Conservation (phyloP, 345 rosid species). For the Brassica incana region DNA sequence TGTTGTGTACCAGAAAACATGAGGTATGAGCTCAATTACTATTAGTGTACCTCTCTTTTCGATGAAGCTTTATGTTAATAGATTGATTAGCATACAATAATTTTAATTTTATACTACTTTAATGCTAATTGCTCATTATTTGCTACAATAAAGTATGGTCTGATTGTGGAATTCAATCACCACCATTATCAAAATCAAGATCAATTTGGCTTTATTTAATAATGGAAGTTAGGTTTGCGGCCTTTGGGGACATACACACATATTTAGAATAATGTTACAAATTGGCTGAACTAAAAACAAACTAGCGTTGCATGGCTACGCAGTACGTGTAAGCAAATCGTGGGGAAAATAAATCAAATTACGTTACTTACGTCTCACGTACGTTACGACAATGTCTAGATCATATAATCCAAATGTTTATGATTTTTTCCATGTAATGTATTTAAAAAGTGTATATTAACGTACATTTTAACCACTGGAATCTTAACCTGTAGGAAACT, state of each 20-base stretch:
- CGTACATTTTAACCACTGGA: neutral
- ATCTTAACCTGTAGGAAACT: neutral
- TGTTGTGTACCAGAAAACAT: conserved; percentile 10
- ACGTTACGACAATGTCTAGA: conserved; percentile 24
- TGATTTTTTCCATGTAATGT: neutral
- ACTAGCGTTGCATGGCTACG: conserved; percentile 25
- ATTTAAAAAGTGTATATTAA: neutral
- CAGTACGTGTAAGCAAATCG: conserved; percentile 12
- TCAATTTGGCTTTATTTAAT: neutral
- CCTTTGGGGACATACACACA: neutral
- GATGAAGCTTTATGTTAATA: neutral
- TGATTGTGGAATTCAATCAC: conserved; percentile 11
- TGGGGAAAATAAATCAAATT: neutral
- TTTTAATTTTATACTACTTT: neutral
- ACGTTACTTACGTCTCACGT: conserved; percentile 22
- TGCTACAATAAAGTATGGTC: conserved; percentile 13
- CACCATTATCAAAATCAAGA: conserved; percentile 10
- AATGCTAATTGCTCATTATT: neutral
- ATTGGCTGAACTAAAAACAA: neutral
- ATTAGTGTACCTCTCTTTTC: neutral
- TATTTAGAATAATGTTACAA: conserved; percentile 10
- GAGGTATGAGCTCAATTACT: neutral
- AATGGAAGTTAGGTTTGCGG: conserved; percentile 24
- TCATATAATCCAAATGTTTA: conserved; percentile 9
- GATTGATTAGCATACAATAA: neutral